Evolutionary conservation across 352 stramenopile species (phyloP).

Genomic region (Globisporangium irregulare): DNA sequence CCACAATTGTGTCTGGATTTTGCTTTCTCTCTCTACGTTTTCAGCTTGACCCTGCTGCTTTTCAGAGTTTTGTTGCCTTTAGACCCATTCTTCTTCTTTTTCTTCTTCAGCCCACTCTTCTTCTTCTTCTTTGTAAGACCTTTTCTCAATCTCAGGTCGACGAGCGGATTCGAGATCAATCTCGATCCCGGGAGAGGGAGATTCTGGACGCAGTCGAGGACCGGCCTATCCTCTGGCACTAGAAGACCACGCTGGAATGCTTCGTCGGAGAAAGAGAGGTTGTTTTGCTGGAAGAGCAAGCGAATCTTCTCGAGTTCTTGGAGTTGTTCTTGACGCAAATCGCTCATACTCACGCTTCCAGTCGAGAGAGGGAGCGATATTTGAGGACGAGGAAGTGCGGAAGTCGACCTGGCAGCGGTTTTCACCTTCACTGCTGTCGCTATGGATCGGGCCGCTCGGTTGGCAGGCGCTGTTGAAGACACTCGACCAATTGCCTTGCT

Average conservation of each 20-base stretch:
- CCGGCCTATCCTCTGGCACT: conserved; percentile 50
- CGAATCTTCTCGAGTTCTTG: conserved; percentile 68
- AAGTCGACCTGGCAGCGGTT: conserved; percentile 3
- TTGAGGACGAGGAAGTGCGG: conserved; percentile 1
- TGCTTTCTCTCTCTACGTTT: conserved; percentile 1
- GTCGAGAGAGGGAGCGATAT: neutral
- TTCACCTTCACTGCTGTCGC: neutral
- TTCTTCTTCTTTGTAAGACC: conserved; percentile 36
- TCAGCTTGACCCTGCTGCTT: conserved; percentile 13
- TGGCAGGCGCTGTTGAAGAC: neutral
- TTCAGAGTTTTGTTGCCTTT: conserved; percentile 28
- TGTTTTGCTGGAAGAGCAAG: conserved; percentile 48
- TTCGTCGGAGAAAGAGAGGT: conserved; percentile 34
- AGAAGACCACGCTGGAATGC: conserved; percentile 55
- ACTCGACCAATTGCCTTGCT: neutral
- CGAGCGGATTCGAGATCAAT: conserved; percentile 47
- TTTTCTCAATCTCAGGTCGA: conserved; percentile 33
- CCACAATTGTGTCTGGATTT: neutral
- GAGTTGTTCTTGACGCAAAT: conserved; percentile 50
- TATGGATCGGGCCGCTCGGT: neutral
- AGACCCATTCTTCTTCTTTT: conserved; percentile 27
- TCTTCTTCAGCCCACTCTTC: conserved; percentile 26
- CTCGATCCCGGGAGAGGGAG: conserved; percentile 46
- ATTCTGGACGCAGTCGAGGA: conserved; percentile 48
- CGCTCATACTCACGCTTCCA: conserved; percentile 42